phyloP scores from a whole-genome alignment of 2,329 filamentous ascomycete genomes.

The Diaporthe citriasiana region DNA sequence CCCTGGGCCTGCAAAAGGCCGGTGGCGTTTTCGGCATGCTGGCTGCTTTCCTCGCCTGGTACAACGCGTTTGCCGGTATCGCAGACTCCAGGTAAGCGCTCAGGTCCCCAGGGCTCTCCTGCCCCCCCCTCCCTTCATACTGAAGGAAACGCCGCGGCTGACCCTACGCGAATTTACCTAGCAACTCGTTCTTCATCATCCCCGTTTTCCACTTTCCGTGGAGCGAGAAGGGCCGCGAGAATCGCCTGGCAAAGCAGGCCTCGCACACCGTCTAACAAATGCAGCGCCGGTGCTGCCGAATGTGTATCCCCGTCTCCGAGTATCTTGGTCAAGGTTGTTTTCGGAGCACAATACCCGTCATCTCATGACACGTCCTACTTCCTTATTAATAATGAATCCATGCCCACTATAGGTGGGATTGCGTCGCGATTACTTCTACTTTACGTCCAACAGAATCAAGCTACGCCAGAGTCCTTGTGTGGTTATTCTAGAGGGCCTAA shows the following conservation, averaged over 20 bases:
- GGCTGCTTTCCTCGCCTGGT: slow-evolving; percentile 87
- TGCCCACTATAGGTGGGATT: neutral
- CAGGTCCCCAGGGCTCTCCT: neutral
- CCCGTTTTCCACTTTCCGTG: slow-evolving; percentile 96
- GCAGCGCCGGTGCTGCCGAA: neutral
- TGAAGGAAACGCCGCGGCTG: neutral
- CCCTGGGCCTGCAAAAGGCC: slow-evolving; percentile 71
- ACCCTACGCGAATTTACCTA: slow-evolving; percentile 53
- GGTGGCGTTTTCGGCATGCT: slow-evolving; percentile 86
- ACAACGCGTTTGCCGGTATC: slow-evolving; percentile 86
- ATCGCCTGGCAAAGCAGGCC: slow-evolving; percentile 65
- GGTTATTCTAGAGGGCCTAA: neutral
- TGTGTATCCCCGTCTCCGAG: neutral
- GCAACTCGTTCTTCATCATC: slow-evolving; percentile 90
- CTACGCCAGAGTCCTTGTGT: neutral
- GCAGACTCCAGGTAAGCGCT: slow-evolving; percentile 75
- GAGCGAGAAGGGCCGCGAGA: slow-evolving; percentile 81
- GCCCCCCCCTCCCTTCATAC: neutral
- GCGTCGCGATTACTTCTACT: neutral
- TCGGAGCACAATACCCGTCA: slow-evolving; percentile 18
- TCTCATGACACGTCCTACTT: slow-evolving; percentile 3
- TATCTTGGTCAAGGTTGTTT: neutral
- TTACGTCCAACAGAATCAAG: neutral
- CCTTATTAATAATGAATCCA: slow-evolving; percentile 14
- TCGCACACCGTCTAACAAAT: slow-evolving; percentile 52